These are phyloP conservation scores for Irpex lacteus DNA, from an alignment of 1,284 basidiomycete species.

Conservation along the genomic window DNA sequence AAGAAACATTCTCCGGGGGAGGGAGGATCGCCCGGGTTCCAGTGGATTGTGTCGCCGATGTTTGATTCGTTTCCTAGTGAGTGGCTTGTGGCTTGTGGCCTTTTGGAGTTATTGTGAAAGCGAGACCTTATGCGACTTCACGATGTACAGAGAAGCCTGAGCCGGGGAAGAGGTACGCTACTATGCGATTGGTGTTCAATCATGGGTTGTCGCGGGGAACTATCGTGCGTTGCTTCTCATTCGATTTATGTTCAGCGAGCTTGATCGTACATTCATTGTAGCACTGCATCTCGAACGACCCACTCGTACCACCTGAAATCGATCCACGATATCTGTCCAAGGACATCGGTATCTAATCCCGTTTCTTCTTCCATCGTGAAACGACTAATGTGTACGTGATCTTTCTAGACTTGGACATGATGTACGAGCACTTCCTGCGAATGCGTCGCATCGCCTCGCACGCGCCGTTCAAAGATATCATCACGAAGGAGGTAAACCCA, in stretches of 20 bases:
- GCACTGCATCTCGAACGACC: conserved; percentile 39
- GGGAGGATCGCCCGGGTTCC: conserved; percentile 13
- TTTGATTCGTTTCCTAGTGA: conserved; percentile 17
- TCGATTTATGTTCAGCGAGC: background rate
- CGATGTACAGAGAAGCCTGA: conserved; percentile 17
- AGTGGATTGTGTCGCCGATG: conserved; percentile 21
- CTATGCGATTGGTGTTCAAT: conserved; percentile 27
- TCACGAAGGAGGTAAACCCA: conserved; percentile 7
- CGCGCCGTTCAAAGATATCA: conserved; percentile 7
- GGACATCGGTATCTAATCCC: conserved; percentile 34
- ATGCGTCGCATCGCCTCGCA: conserved; percentile 7
- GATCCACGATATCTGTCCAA: conserved; percentile 49
- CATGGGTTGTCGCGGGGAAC: conserved; percentile 31
- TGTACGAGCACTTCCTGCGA: conserved; percentile 51
- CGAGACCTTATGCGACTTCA: background rate
- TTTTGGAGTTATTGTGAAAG: background rate
- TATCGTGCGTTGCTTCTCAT: conserved; percentile 30
- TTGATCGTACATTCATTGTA: conserved; percentile 4
- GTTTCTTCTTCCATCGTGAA: background rate
- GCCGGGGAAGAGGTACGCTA: conserved; percentile 25
- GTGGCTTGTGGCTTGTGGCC: background rate
- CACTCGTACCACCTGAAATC: conserved; percentile 38
- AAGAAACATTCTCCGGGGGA: conserved; percentile 14
- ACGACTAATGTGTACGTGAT: background rate
- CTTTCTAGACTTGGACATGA: conserved; percentile 33